Evolutionary conservation across 768 basidiomycete species (phyloP).

Genomic region (Auriscalpium vulgare): DNA sequence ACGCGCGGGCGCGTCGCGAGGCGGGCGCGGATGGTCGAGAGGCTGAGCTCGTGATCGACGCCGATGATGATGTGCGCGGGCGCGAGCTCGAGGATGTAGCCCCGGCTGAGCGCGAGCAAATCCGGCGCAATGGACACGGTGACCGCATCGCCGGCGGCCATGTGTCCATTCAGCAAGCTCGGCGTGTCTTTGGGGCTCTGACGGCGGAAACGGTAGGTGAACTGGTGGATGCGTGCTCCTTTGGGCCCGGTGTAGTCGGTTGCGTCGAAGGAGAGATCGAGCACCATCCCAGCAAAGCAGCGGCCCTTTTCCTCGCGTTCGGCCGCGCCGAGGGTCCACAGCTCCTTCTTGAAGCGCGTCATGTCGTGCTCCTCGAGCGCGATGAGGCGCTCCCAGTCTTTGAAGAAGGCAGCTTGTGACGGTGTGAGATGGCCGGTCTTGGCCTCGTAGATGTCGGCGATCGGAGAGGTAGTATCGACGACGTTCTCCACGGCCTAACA

Average conservation of each 20-base stretch:
- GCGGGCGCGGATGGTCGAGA: constrained; percentile 37
- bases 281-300: constrained; percentile 76
- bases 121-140: constrained; percentile 83
- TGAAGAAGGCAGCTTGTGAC: constrained; percentile 70
- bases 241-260: constrained; percentile 3
- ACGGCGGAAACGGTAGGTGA: constrained; percentile 61
- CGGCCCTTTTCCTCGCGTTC: constrained; percentile 78
- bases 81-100: constrained; percentile 71
- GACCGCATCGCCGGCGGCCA: constrained; percentile 75
- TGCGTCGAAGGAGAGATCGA: constrained; percentile 38
- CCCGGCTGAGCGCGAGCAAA: constrained; percentile 76
- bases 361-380: constrained; percentile 84
- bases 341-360: constrained; percentile 75
- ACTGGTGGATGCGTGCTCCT: constrained; percentile 62
- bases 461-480: constrained; percentile 41
- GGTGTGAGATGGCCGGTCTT: constrained; percentile 78
- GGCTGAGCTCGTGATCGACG: constrained; percentile 71
- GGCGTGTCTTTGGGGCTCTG: constrained; percentile 4
- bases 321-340: constrained; percentile 84
- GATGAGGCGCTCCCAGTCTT: constrained; percentile 82
- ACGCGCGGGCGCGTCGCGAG: constrained; percentile 22
- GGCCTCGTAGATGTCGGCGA: constrained; percentile 60
- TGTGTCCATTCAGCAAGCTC: constrained; percentile 67
- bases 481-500: constrained; percentile 63
- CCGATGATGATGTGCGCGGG: constrained; percentile 63